Conservation (phyloP, 2,329 filamentous ascomycete genomes). For the Zalaria obscura region DNA sequence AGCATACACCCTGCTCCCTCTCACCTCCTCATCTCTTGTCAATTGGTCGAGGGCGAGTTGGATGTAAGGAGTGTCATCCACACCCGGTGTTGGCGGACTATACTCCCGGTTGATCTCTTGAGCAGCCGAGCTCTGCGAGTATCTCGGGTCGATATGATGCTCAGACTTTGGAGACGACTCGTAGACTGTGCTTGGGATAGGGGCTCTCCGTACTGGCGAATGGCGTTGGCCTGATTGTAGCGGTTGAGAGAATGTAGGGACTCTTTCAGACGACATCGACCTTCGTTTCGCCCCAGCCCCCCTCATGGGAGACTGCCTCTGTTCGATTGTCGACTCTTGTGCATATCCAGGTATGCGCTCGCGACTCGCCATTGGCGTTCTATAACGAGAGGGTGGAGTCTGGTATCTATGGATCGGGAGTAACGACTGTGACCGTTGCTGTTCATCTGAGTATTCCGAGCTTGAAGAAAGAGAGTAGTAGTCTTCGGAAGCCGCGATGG, state of each 20-base stretch:
- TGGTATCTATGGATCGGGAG: constrained; percentile 13
- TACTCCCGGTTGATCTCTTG: constrained; percentile 14
- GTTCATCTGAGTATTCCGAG: constrained; percentile 16
- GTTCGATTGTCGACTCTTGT: constrained; percentile 8
- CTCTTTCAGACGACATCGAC: constrained; percentile 1
- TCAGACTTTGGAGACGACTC: constrained; percentile 5
- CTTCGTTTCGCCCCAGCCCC: constrained; percentile 15
- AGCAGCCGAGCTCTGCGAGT: constrained; percentile 14
- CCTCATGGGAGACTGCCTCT: constrained; percentile 16
- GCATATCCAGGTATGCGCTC: constrained; percentile 10
- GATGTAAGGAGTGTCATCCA: constrained; percentile 78
- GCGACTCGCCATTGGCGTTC: constrained; percentile 18
- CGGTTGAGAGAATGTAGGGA: constrained; percentile 4
- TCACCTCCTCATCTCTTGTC: constrained; percentile 56
- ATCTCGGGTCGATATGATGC: constrained; percentile 2
- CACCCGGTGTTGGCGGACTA: constrained; percentile 51
- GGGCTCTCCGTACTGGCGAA: constrained; percentile 15
- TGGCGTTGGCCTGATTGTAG: constrained; percentile 3
- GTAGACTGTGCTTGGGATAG: constrained; percentile 18
- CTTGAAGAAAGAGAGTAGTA: constrained; percentile 34
- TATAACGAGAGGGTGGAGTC: constrained; percentile 20
- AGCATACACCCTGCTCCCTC: constrained; percentile 38
- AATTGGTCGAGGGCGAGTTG: constrained; percentile 81
- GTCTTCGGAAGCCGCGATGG: constrained; percentile 34
- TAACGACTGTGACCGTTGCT: constrained; percentile 9